Percentiles rank a stretch among this genome's conserved stretches.
Conservation (phyloP, 495 filamentous ascomycete genomes). For the Penicillium bialowiezense region DNA sequence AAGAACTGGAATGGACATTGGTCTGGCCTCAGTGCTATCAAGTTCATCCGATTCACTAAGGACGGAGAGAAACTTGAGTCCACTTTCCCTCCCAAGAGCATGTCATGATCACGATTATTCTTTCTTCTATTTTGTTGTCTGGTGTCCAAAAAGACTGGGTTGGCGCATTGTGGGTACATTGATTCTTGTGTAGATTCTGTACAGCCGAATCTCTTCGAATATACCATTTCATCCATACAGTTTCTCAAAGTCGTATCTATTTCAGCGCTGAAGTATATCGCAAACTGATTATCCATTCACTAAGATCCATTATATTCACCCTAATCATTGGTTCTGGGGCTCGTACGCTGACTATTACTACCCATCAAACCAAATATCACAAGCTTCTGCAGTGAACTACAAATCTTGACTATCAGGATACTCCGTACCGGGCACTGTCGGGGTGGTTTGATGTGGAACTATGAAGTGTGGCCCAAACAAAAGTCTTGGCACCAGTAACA, state of each 20-base stretch:
- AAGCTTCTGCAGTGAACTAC: too few relatives aligned
- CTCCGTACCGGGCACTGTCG: too few relatives aligned
- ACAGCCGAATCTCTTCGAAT: slow-evolving; percentile 9
- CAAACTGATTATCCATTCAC: too few relatives aligned
- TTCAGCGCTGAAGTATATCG: too few relatives aligned
- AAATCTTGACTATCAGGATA: too few relatives aligned
- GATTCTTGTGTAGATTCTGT: slow-evolving; percentile 10
- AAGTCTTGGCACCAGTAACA: slow-evolving; percentile 37
- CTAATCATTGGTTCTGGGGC: too few relatives aligned
- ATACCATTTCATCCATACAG: slow-evolving; percentile 8
- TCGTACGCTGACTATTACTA: too few relatives aligned
- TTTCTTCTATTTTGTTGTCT: slow-evolving; percentile 7
- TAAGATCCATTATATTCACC: too few relatives aligned
- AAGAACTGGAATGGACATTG: slow-evolving; percentile 62
- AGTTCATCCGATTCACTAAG: slow-evolving; percentile 59
- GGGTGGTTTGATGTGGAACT: too few relatives aligned
- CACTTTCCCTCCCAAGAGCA: slow-evolving; percentile 67
- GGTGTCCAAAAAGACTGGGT: slow-evolving; percentile 17
- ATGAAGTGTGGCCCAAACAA: background rate
- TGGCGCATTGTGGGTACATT: slow-evolving; percentile 25
- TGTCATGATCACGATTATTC: slow-evolving; percentile 39
- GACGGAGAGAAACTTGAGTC: slow-evolving; percentile 54
- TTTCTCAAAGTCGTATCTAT: too few relatives aligned
- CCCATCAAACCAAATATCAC: too few relatives aligned
- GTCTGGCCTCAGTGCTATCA: slow-evolving; percentile 56